These are phyloP conservation scores for Quercus robur DNA, from an alignment of 306 rosid genomes.

Conservation along the genomic window DNA sequence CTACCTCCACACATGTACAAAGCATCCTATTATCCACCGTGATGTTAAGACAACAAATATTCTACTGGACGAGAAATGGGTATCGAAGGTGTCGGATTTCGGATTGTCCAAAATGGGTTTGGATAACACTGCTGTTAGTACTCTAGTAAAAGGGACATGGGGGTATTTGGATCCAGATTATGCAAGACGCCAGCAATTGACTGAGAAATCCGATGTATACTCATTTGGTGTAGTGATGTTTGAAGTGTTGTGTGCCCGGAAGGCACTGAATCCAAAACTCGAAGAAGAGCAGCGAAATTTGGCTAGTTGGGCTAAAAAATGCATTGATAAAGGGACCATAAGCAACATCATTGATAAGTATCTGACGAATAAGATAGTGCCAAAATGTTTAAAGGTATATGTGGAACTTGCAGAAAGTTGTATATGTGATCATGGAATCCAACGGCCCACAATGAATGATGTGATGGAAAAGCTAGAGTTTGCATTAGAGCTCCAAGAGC, in stretches of 20 bases:
- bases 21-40: slow-evolving; percentile 25
- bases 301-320: slow-evolving; percentile 7
- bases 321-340: slow-evolving; percentile 11
- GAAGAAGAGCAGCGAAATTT: slow-evolving; percentile 5
- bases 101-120: slow-evolving; percentile 27
- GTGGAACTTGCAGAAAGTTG: slow-evolving; percentile 42
- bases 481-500: slow-evolving; percentile 48
- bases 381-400: slow-evolving; percentile 34
- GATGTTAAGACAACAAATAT: slow-evolving; percentile 28
- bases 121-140: slow-evolving; percentile 12
- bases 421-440: slow-evolving; percentile 41
- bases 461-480: slow-evolving; percentile 53
- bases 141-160: slow-evolving; percentile 25
- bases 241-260: slow-evolving; percentile 18
- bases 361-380: slow-evolving; percentile 18
- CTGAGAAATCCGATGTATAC: slow-evolving; percentile 26
- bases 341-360: slow-evolving; percentile 30
- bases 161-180: slow-evolving; percentile 39
- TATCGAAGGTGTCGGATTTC: slow-evolving; percentile 28
- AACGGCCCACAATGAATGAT: slow-evolving; percentile 64
- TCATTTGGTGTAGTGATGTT: slow-evolving; percentile 31
- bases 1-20: slow-evolving; percentile 16
- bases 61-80: slow-evolving; percentile 20
- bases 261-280: neutral
- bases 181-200: neutral